Conservation (phyloP, 2,329 filamentous ascomycete species). For the Aspergillus nomiae region DNA sequence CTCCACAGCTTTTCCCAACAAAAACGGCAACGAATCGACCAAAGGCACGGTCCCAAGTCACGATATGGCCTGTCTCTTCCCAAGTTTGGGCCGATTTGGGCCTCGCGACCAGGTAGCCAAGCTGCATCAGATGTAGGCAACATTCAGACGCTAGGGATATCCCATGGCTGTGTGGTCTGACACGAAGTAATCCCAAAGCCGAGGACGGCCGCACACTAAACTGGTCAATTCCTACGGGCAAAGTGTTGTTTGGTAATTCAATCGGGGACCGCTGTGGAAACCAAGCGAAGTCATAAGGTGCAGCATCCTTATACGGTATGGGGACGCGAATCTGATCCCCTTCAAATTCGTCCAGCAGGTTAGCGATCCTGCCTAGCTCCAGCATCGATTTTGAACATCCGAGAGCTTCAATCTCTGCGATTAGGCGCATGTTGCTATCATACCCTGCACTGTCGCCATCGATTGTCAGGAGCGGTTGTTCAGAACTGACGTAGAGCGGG, state of each 20-base stretch:
- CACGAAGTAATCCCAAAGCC: slow-evolving; percentile 36
- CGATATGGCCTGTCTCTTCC: slow-evolving; percentile 38
- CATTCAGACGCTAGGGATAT: slow-evolving; percentile 20
- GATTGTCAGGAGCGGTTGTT: slow-evolving; percentile 26
- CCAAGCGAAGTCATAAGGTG: slow-evolving; percentile 33
- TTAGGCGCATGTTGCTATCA: slow-evolving; percentile 26
- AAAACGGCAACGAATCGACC: slow-evolving; percentile 33
- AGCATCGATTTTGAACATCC: slow-evolving; percentile 34
- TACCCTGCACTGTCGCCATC: slow-evolving; percentile 29
- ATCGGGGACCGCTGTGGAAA: slow-evolving; percentile 36
- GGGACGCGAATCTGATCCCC: slow-evolving; percentile 29
- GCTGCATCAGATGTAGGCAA: slow-evolving; percentile 38
- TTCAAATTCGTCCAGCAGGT: slow-evolving; percentile 39
- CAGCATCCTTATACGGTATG: slow-evolving; percentile 6
- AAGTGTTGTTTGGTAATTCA: slow-evolving; percentile 25
- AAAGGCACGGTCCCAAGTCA: slow-evolving; percentile 38
- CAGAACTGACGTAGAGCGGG: slow-evolving; percentile 18
- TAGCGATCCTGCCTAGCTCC: slow-evolving; percentile 29
- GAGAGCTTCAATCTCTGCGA: slow-evolving; percentile 28
- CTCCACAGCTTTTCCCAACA: slow-evolving; percentile 24
- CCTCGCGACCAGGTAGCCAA: slow-evolving; percentile 37
- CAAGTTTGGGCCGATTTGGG: slow-evolving; percentile 22
- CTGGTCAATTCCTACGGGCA: slow-evolving; percentile 12
- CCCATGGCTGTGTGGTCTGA: slow-evolving; percentile 25
- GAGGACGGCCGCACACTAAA: slow-evolving; percentile 21